Percentiles rank a stretch among this genome's conserved stretches.
These are phyloP conservation scores for Gleditsia sinensis DNA, from an alignment of 306 rosid species.

Conservation along the genomic window DNA sequence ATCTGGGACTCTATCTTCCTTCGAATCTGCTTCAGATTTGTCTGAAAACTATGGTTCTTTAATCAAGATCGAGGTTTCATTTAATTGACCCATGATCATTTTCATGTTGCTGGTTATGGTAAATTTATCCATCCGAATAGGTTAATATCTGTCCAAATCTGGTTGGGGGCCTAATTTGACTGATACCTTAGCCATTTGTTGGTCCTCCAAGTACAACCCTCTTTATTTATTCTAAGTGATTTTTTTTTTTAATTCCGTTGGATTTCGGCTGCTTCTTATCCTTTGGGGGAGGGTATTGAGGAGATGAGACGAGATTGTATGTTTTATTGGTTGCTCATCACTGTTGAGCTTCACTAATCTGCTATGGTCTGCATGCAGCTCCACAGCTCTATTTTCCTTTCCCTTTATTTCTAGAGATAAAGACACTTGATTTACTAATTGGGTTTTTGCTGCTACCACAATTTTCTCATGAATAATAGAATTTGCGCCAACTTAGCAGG, in stretches of 20 bases:
- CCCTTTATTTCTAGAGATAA: slow-evolving; percentile 10
- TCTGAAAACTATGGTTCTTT: slow-evolving; percentile 34
- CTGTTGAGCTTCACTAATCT: slow-evolving; percentile 32
- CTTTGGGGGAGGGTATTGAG: neutral
- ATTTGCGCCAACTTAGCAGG: neutral
- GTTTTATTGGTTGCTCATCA: slow-evolving; percentile 13
- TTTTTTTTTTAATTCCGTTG: neutral
- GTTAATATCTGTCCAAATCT: slow-evolving; percentile 21
- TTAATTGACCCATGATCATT: slow-evolving; percentile 38
- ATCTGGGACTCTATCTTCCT: slow-evolving; percentile 51
- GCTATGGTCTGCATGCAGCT: slow-evolving; percentile 49
- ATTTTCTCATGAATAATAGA: slow-evolving; percentile 30
- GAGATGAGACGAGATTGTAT: neutral
- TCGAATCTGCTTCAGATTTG: slow-evolving; percentile 66
- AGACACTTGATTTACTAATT: slow-evolving; percentile 25
- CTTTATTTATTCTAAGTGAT: neutral
- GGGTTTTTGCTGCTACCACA: slow-evolving; percentile 30
- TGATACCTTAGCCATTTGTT: slow-evolving; percentile 29
- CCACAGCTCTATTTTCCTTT: slow-evolving; percentile 2
- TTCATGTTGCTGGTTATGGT: slow-evolving; percentile 32
- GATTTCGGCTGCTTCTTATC: neutral
- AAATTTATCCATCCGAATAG: slow-evolving; percentile 4
- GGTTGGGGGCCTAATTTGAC: slow-evolving; percentile 24
- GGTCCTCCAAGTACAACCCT: slow-evolving; percentile 10
- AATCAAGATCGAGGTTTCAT: slow-evolving; percentile 62